These are phyloP conservation scores for Aristolochia californica DNA, from an alignment of 164 flowering plant genomes.

Conservation along the genomic window DNA sequence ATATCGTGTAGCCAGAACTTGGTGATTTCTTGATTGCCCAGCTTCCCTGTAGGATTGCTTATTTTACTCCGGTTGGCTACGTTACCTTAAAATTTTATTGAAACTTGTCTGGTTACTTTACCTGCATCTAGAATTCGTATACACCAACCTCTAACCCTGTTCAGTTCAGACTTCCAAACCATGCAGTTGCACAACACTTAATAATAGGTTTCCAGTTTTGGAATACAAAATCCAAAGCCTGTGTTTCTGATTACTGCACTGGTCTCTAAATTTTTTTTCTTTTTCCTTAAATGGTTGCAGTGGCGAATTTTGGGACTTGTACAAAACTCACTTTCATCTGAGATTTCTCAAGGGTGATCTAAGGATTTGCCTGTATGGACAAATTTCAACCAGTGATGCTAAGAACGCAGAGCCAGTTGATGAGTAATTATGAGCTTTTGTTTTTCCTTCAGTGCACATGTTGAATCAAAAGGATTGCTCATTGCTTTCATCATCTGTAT, in stretches of 20 bases:
- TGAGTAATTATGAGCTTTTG: constrained; percentile 5
- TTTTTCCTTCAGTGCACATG: not conserved
- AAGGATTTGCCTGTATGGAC: constrained; percentile 63
- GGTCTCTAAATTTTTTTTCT: not conserved
- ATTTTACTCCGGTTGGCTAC: too few species aligned
- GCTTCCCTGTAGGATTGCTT: too few species aligned
- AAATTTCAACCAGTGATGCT: not conserved
- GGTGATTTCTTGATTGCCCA: too few species aligned
- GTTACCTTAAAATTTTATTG: too few species aligned
- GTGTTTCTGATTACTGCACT: not conserved
- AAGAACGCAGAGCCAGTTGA: constrained; percentile 8
- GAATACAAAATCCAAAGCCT: too few species aligned
- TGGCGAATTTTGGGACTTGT: constrained; percentile 91
- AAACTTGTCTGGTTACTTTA: too few species aligned
- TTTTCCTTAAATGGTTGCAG: constrained; percentile 27
- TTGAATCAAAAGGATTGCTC: not conserved
- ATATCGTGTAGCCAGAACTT: too few species aligned
- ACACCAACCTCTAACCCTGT: too few species aligned
- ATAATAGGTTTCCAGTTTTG: too few species aligned
- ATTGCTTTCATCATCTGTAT: not conserved
- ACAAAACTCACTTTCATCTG: constrained; percentile 58
- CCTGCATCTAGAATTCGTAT: too few species aligned
- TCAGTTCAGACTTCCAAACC: too few species aligned
- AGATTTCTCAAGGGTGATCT: constrained; percentile 45
- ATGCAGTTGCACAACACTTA: too few species aligned